Evolutionary conservation across 257 asterid species (phyloP).

Genomic region (Plantago ovata): DNA sequence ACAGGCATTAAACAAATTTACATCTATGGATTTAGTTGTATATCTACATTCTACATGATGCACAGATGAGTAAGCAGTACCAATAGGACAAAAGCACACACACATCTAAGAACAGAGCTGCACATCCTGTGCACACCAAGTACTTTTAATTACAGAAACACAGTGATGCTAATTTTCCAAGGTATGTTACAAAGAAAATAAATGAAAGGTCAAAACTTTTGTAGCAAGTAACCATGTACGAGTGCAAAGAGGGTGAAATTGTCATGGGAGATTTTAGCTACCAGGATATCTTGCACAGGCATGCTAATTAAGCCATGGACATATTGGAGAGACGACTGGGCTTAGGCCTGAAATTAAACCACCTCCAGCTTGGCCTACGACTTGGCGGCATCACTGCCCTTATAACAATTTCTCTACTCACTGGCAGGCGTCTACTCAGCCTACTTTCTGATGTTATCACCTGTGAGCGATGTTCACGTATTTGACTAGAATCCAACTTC

Average conservation of each 20-base stretch:
- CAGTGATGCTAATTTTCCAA: not conserved
- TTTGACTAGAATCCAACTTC: not conserved
- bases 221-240: not conserved
- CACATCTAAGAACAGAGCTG: no score
- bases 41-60: no score
- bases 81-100: no score
- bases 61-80: no score
- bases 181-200: not conserved
- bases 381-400: slow-evolving; percentile 60
- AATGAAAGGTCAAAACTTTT: not conserved
- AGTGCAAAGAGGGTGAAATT: no score
- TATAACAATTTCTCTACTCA: slow-evolving; percentile 47
- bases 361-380: slow-evolving; percentile 44
- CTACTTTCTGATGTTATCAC: slow-evolving; percentile 7
- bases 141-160: no score
- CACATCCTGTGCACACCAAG: no score
- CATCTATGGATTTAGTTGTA: no score
- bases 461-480: slow-evolving; percentile 7
- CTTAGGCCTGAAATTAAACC: slow-evolving; percentile 62
- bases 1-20: no score
- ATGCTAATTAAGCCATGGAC: slow-evolving; percentile 27
- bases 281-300: no score
- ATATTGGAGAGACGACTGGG: slow-evolving; percentile 55
- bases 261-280: no score
- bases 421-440: slow-evolving; percentile 35